Percentiles rank a stretch among this genome's conserved stretches.
Conservation (phyloP, 23 red algal species). For the Gracilaria gracilis region DNA sequence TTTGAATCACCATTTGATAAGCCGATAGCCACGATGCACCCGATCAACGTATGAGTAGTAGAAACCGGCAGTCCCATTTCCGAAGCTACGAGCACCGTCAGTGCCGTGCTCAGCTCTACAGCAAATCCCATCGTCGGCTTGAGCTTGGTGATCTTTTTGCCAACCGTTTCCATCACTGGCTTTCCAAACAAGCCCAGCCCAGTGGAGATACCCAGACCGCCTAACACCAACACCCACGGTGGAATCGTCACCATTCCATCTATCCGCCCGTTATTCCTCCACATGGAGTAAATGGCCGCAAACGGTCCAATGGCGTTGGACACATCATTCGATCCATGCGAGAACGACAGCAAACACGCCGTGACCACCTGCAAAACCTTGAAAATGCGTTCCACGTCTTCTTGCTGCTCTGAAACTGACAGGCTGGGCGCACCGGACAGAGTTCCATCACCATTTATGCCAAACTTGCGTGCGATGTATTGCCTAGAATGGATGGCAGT, state of each 20-base stretch:
- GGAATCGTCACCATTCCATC: slow-evolving; percentile 63
- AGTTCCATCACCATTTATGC: slow-evolving; percentile 26
- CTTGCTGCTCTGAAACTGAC: slow-evolving; percentile 67
- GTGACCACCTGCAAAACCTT: slow-evolving; percentile 92
- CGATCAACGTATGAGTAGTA: slow-evolving; percentile 94
- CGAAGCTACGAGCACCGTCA: slow-evolving; percentile 95
- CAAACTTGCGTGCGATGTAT: slow-evolving; percentile 65
- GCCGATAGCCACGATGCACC: slow-evolving; percentile 96
- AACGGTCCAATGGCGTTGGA: slow-evolving; percentile 98
- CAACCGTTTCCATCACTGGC: slow-evolving; percentile 99
- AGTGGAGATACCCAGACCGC: slow-evolving; percentile 84
- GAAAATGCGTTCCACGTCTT: slow-evolving; percentile 94
- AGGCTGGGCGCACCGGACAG: background rate
- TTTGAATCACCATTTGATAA: slow-evolving; percentile 72
- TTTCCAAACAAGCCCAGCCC: slow-evolving; percentile 87
- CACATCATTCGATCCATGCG: slow-evolving; percentile 98
- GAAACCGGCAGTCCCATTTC: slow-evolving; percentile 93
- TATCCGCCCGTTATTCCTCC: slow-evolving; percentile 61
- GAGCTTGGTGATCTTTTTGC: slow-evolving; percentile 94
- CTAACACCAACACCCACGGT: slow-evolving; percentile 90
- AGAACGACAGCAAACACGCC: slow-evolving; percentile 93
- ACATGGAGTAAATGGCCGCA: slow-evolving; percentile 92
- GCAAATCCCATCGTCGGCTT: slow-evolving; percentile 93
- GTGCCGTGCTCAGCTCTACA: slow-evolving; percentile 92
- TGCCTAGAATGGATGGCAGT: slow-evolving; percentile 68